Evolutionary conservation across 139 green algal species (phyloP).

Genomic region (Nannochloris sp.): DNA sequence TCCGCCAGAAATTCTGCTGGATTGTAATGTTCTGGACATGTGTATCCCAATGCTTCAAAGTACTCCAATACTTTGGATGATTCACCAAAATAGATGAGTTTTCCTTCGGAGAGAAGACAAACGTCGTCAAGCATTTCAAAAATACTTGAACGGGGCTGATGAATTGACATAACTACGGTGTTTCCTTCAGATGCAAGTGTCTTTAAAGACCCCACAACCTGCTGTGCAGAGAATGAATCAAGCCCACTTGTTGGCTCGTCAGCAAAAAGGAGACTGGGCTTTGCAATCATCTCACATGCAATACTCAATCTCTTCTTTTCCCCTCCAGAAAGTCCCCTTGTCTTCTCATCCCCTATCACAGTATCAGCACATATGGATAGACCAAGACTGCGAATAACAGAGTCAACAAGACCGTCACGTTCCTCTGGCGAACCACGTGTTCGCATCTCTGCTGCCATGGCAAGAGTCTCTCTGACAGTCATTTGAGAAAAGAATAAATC

Average conservation of each 20-base stretch:
- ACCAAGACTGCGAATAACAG: constrained; percentile 59
- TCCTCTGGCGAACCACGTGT: constrained; percentile 18
- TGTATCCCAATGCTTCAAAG: constrained; percentile 61
- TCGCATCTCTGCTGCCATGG: constrained; percentile 62
- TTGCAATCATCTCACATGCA: constrained; percentile 72
- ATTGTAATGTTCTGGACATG: constrained; percentile 71
- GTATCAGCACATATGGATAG: constrained; percentile 56
- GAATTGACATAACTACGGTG: constrained; percentile 70
- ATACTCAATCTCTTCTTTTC: constrained; percentile 85
- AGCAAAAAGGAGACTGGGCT: constrained; percentile 54
- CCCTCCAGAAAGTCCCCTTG: constrained; percentile 52
- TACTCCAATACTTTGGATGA: constrained; percentile 41
- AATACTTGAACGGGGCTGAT: constrained; percentile 78
- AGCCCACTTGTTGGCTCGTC: constrained; percentile 78
- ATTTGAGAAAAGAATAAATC: constrained; percentile 79
- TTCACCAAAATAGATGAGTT: constrained; percentile 50
- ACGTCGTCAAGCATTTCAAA: constrained; percentile 89
- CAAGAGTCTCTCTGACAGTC: constrained; percentile 61
- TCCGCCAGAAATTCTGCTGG: constrained; percentile 86
- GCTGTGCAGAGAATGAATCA: constrained; percentile 10
- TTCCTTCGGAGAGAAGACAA: constrained; percentile 61
- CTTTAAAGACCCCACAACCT: constrained; percentile 42
- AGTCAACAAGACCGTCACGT: constrained; percentile 39
- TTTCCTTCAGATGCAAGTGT: constrained; percentile 48
- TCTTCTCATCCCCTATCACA: constrained; percentile 57